A percentile compares a stretch with the other conserved stretches of the same genome.
Conservation (phyloP, 495 filamentous ascomycete genomes). For the Penicillium cinerascens region DNA sequence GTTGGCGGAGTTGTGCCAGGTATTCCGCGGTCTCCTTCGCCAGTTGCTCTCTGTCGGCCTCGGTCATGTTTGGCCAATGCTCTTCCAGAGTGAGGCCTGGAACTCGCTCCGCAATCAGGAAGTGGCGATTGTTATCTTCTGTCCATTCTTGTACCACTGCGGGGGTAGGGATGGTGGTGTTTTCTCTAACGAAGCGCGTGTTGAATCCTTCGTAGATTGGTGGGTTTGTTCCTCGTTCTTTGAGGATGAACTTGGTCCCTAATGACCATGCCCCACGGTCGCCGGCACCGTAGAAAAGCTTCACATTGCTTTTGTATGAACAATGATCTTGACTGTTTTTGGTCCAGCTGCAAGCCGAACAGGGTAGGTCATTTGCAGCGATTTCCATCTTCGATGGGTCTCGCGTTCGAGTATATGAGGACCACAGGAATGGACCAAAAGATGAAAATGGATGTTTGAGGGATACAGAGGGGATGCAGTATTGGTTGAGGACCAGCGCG, state of each 20-base stretch:
- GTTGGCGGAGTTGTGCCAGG: conserved; percentile 26
- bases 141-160: conserved; percentile 19
- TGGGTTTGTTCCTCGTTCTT: conserved; percentile 5
- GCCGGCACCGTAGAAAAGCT: conserved; percentile 30
- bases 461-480: too few species aligned
- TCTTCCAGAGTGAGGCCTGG: conserved; percentile 21
- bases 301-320: conserved; percentile 30
- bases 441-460: too few species aligned
- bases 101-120: conserved; percentile 18
- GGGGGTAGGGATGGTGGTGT: conserved; percentile 24
- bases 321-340: conserved; percentile 21
- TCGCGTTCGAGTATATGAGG: too few species aligned
- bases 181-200: conserved; percentile 17
- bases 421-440: too few species aligned
- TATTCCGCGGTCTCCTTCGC: conserved; percentile 29
- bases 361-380: neutral
- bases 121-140: conserved; percentile 3
- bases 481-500: too few species aligned
- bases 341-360: conserved; percentile 27
- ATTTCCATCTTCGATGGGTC: too few species aligned
- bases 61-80: conserved; percentile 18
- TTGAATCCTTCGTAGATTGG: conserved; percentile 16
- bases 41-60: conserved; percentile 21
- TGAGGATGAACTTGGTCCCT: conserved; percentile 23
- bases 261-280: conserved; percentile 32